Conservation (phyloP, 2,329 filamentous ascomycete genomes). For the Fusarium tjaetaba region DNA sequence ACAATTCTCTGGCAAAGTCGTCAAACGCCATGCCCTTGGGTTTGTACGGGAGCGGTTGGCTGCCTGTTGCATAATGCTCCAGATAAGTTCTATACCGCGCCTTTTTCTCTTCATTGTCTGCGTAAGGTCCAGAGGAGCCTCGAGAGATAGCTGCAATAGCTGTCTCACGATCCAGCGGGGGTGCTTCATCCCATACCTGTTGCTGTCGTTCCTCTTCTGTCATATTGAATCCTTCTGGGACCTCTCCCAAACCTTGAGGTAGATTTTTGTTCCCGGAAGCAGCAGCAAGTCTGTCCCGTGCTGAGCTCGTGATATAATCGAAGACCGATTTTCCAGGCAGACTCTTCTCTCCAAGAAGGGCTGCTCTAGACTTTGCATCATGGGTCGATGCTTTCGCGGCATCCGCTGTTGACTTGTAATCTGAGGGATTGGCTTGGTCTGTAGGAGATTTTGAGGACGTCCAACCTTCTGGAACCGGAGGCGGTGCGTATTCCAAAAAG, state of each 20-base stretch:
- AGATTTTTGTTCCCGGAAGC: slow-evolving; percentile 81
- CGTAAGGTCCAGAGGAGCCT: slow-evolving; percentile 77
- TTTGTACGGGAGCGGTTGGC: slow-evolving; percentile 61
- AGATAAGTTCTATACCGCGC: slow-evolving; percentile 84
- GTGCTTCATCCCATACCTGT: slow-evolving; percentile 67
- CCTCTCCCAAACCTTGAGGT: slow-evolving; percentile 80
- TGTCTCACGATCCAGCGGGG: slow-evolving; percentile 71
- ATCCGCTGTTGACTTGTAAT: slow-evolving; percentile 75
- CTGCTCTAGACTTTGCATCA: slow-evolving; percentile 79
- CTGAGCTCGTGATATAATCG: slow-evolving; percentile 84
- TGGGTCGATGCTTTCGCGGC: slow-evolving; percentile 80
- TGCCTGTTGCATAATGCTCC: slow-evolving; percentile 70
- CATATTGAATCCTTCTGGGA: slow-evolving; percentile 71
- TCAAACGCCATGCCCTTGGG: slow-evolving; percentile 62
- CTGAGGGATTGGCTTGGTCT: slow-evolving; percentile 1
- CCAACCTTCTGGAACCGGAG: slow-evolving; percentile 79
- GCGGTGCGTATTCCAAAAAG: slow-evolving; percentile 65
- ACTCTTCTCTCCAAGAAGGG: slow-evolving; percentile 78
- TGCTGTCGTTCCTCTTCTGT: slow-evolving; percentile 71
- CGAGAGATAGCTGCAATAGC: slow-evolving; percentile 75
- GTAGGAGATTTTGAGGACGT: slow-evolving; percentile 63
- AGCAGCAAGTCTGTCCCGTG: slow-evolving; percentile 78
- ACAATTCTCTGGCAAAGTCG: slow-evolving; percentile 83
- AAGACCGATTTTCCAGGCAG: slow-evolving; percentile 95
- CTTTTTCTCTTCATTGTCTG: slow-evolving; percentile 82